A percentile compares a stretch with the other conserved stretches of the same genome.
phyloP scores from a whole-genome alignment of 176 grass and related monocot species.

The Rhynchospora breviuscula region DNA sequence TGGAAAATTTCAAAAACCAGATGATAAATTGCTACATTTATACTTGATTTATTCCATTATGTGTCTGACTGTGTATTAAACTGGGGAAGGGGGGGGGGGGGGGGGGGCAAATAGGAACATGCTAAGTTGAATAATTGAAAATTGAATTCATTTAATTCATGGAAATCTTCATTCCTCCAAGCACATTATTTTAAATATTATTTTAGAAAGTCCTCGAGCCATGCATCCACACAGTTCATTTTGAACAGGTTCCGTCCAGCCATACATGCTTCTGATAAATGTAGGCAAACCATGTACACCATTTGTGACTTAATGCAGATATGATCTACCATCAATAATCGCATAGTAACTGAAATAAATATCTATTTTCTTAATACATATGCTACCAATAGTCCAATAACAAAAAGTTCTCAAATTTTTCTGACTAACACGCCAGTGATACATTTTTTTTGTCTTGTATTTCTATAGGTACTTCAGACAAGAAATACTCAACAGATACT shows the following conservation, averaged over 20 bases:
- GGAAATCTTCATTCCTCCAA: background rate
- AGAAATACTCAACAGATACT: background rate
- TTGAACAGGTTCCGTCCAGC: no score
- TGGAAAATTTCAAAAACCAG: no score
- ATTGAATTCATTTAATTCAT: background rate
- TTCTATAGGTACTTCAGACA: background rate
- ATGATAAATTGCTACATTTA: no score
- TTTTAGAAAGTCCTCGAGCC: background rate
- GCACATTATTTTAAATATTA: background rate
- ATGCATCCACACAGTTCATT: background rate
- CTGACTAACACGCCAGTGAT: background rate
- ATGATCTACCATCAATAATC: no score
- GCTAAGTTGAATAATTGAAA: background rate
- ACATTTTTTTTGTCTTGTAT: background rate
- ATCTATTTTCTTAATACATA: background rate
- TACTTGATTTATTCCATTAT: no score
- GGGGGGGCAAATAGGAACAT: no score
- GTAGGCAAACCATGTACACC: no score
- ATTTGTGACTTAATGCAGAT: no score
- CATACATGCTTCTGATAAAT: no score
- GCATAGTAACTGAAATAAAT: no score
- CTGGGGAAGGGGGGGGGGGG: no score
- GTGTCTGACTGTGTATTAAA: no score
- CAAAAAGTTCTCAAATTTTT: background rate
- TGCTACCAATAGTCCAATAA: background rate